Evolutionary conservation across 192 early-diverging fungal species (phyloP), one percentile per base, ranked within the genome.

Genomic region (Paraglomus brasilianum): DNA sequence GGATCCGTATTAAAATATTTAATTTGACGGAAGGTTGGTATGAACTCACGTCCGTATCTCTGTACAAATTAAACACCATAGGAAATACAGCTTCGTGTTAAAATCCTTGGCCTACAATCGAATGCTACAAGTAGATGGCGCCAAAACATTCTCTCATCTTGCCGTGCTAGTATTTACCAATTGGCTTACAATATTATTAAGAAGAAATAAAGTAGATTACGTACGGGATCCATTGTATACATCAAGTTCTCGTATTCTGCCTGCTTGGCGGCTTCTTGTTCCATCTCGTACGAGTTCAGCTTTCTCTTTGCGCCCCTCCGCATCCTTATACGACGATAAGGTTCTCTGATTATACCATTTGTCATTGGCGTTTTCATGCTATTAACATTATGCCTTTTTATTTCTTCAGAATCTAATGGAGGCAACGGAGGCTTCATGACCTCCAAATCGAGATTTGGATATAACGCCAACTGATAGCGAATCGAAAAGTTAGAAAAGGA

Each of bases 201-300:
- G 13, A 11, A 13, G 0, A 58, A 30, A 19, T 15, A 9, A 17
- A 40, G 24, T 0, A 10, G 36, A 63, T 45, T 4, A 15, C 17
- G 30, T 56, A 56, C 61, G 2, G 44, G 43, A 5, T 63, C 61
- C 61, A 63, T 47, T 45, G 47, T 63, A 38, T 47, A 63, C 61
- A 63, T 63, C 61, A 63, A 47, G 14, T 63, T 42, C 38, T 63
- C 61, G 13, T 46, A 21, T 30, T 36, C 47, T 5, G 43, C 43
- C 10, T 39, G 41, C 38, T 63, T 63, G 10, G 21, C 61, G 8
- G 24, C 43, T 19, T 63, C 61, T 11, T 46, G 19, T 47, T 63
- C 61, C 14, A 46, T n/a, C 10, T 63, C 61, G 21, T 44, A 63
- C 8, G 61, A 63, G 17, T 63, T 63, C 24, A 46, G 13, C 21